Percentiles rank a stretch among this genome's conserved stretches.
Conservation (phyloP, 2,329 filamentous ascomycete species). For the Aspergillus sp. region DNA sequence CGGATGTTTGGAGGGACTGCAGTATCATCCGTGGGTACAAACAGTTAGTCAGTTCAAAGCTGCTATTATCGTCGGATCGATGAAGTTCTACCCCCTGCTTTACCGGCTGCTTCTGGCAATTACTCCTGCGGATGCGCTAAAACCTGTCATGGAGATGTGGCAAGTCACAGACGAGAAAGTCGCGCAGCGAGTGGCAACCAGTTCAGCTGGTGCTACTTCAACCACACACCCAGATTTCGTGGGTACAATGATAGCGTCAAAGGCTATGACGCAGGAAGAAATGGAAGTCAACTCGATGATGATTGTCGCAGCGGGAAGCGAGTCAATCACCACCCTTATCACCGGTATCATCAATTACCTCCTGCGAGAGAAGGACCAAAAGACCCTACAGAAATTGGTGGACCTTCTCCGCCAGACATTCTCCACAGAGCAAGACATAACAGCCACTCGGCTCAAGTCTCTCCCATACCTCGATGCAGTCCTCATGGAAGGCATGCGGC, state of each 20-base stretch:
- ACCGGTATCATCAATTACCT: conserved; percentile 9
- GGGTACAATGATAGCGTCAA: not conserved
- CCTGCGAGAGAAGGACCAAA: not conserved
- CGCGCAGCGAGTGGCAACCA: not conserved
- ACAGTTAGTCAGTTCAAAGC: not conserved
- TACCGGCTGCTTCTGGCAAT: not conserved
- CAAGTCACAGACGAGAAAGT: not conserved
- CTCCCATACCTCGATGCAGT: too few species aligned
- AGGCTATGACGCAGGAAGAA: not conserved
- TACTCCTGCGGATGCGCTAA: not conserved
- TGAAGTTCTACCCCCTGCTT: conserved; percentile 2
- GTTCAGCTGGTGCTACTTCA: too few species aligned
- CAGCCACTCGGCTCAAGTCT: too few species aligned
- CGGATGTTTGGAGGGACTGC: conserved; percentile 6
- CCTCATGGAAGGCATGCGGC: too few species aligned
- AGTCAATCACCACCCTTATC: conserved; percentile 7
- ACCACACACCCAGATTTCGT: not conserved
- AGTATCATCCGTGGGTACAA: conserved; percentile 10
- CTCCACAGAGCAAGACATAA: too few species aligned
- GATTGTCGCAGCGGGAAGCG: conserved; percentile 12
- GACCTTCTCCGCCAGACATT: too few species aligned
- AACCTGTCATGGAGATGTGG: not conserved
- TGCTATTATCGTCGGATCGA: not conserved
- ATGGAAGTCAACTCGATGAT: conserved; percentile 9
- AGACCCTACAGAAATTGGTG: conserved; percentile 5